Percentiles rank a stretch among this genome's conserved stretches.
phyloP scores from a whole-genome alignment of 768 basidiomycete genomes.

The Hydnum rufescens region DNA sequence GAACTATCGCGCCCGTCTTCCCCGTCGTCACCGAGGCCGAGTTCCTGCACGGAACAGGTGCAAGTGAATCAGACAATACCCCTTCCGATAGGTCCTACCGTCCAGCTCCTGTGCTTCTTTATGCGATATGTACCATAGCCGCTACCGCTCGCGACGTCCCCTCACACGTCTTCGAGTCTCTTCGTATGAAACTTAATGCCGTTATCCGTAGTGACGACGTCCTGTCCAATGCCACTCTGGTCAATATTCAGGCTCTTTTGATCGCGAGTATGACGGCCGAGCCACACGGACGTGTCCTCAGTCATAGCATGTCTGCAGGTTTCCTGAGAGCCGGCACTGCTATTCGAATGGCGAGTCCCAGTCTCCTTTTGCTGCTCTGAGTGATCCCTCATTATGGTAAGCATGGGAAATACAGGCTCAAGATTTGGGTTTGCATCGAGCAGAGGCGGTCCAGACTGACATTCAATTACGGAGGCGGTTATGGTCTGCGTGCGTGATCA shows the following conservation, averaged over 20 bases:
- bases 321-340: slow-evolving; percentile 76
- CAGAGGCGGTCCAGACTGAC: slow-evolving; percentile 65
- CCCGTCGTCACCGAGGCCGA: slow-evolving; percentile 79
- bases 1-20: slow-evolving; percentile 69
- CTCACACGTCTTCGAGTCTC: slow-evolving; percentile 70
- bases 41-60: slow-evolving; percentile 32
- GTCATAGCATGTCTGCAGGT: slow-evolving; percentile 65
- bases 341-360: slow-evolving; percentile 13
- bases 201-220: slow-evolving; percentile 83
- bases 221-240: slow-evolving; percentile 63
- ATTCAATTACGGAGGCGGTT: slow-evolving; percentile 76
- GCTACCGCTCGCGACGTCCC: slow-evolving; percentile 71
- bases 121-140: slow-evolving; percentile 86
- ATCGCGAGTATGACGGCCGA: slow-evolving; percentile 78
- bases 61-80: slow-evolving; percentile 13
- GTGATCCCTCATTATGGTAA: too few relatives aligned
- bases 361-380: slow-evolving; percentile 1
- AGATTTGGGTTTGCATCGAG: slow-evolving; percentile 86
- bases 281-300: slow-evolving; percentile 76
- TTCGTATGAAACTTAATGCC: slow-evolving; percentile 70
- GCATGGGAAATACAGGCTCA: slow-evolving; percentile 67
- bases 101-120: slow-evolving; percentile 60
- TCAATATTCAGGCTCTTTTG: slow-evolving; percentile 73
- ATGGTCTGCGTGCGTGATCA: slow-evolving; percentile 89
- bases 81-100: slow-evolving; percentile 23